A percentile compares a stretch with the other conserved stretches of the same genome.
Evolutionary conservation across 1,139 yeast genomes (phyloP).

Genomic region (Geotrichum histeridarum): DNA sequence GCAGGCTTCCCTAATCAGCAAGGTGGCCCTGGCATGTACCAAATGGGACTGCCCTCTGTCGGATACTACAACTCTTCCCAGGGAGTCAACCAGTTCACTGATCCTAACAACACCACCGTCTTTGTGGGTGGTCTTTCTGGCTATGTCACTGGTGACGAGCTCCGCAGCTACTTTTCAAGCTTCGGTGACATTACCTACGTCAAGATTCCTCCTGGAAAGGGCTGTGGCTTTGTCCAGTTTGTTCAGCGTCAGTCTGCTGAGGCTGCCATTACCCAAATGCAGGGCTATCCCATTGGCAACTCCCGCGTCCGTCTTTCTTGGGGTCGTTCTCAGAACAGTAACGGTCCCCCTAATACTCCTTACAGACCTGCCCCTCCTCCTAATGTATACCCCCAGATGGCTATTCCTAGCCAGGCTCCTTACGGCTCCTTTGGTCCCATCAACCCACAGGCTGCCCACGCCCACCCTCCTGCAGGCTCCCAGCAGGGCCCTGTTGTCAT

Average conservation of each 20-base stretch:
- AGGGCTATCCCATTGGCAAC: slow-evolving; percentile 85
- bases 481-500: slow-evolving; percentile 3
- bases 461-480: slow-evolving; percentile 25
- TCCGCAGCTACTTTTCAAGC: slow-evolving; percentile 69
- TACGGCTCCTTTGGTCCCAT: slow-evolving; percentile 40
- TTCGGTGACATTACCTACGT: slow-evolving; percentile 83
- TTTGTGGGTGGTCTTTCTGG: slow-evolving; percentile 85
- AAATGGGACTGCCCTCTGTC: slow-evolving; percentile 31
- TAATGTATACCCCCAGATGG: slow-evolving; percentile 36
- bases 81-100: slow-evolving; percentile 53
- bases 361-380: slow-evolving; percentile 36
- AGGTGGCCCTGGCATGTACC: slow-evolving; percentile 16
- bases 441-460: slow-evolving; percentile 36
- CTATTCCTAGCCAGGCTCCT: slow-evolving; percentile 33
- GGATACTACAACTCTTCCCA: slow-evolving; percentile 37
- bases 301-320: slow-evolving; percentile 80
- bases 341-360: slow-evolving; percentile 22
- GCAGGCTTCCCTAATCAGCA: slow-evolving; percentile 16
- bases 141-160: slow-evolving; percentile 69
- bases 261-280: slow-evolving; percentile 85
- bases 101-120: slow-evolving; percentile 86
- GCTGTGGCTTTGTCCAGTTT: slow-evolving; percentile 90
- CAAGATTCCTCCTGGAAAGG: slow-evolving; percentile 86
- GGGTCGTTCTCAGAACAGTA: slow-evolving; percentile 57
- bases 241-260: slow-evolving; percentile 78